phyloP scores from a whole-genome alignment of 352 stramenopile genomes.

The Globisporangium radiosum region DNA sequence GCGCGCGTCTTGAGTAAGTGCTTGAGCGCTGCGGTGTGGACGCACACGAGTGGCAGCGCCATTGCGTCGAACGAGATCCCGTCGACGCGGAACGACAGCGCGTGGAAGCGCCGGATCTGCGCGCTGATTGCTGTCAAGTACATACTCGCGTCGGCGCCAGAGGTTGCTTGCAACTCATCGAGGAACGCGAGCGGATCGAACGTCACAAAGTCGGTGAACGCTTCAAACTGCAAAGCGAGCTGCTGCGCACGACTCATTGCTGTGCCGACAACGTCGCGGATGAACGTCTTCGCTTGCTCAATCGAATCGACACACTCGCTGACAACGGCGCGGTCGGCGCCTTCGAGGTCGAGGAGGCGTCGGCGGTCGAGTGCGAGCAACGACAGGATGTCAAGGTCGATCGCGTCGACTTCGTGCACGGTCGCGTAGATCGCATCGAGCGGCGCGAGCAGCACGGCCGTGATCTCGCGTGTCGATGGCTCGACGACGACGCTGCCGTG shows the following conservation, averaged over 20 bases:
- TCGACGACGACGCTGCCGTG: conserved; percentile 46
- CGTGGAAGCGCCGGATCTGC: conserved; percentile 76
- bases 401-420: conserved; percentile 73
- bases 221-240: conserved; percentile 62
- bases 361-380: conserved; percentile 67
- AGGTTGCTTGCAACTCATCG: conserved; percentile 28
- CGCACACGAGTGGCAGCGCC: conserved; percentile 73
- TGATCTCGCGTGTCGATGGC: conserved; percentile 67
- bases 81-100: conserved; percentile 53
- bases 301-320: conserved; percentile 42
- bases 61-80: conserved; percentile 66
- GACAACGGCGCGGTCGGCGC: conserved; percentile 34
- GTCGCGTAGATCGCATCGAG: conserved; percentile 72
- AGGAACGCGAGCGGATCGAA: conserved; percentile 82
- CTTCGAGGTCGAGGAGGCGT: conserved; percentile 45
- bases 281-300: conserved; percentile 36
- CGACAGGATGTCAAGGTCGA: conserved; percentile 90
- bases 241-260: conserved; percentile 63
- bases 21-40: conserved; percentile 65
- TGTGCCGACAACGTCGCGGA: conserved; percentile 43
- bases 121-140: conserved; percentile 47
- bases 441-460: conserved; percentile 60
- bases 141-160: background rate
- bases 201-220: conserved; percentile 77
- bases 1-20: conserved; percentile 59